phyloP scores from a whole-genome alignment of 225 moss, liverwort and hornwort genomes.

The Climacium dendroides region DNA sequence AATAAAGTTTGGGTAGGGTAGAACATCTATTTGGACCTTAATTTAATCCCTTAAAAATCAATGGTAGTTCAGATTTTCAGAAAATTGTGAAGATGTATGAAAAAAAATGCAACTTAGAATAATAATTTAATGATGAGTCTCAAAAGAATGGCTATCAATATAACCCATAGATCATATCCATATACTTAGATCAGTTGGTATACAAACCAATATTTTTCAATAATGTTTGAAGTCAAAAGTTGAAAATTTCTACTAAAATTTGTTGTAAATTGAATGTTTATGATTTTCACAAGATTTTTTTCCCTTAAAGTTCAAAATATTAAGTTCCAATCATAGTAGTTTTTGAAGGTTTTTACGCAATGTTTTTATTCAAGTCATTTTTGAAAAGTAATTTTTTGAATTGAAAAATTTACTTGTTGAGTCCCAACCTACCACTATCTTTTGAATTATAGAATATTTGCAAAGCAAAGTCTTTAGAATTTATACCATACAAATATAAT shows the following conservation, averaged over 20 bases:
- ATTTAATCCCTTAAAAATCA: not conserved
- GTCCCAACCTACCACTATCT: not conserved
- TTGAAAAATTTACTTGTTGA: not conserved
- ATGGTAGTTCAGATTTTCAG: accelerated
- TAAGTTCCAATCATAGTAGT: no score
- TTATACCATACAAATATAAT: accelerated
- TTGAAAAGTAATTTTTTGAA: not conserved
- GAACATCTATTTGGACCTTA: no score
- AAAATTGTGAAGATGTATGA: not conserved
- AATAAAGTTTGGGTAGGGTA: no score
- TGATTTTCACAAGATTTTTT: not conserved
- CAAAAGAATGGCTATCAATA: not conserved
- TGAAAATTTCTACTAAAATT: not conserved
- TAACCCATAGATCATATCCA: not conserved
- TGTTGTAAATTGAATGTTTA: not conserved
- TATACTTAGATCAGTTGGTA: not conserved
- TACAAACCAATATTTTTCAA: not conserved
- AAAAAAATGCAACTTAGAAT: not conserved
- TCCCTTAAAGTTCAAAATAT: not conserved
- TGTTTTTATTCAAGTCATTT: not conserved
- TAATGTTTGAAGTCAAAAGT: not conserved
- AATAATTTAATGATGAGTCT: not conserved
- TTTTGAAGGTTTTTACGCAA: no score
- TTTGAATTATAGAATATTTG: not conserved
- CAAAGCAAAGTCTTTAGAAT: not conserved